Conservation (phyloP, 192 early-diverging fungal genomes). For the Coemansia erecta region DNA sequence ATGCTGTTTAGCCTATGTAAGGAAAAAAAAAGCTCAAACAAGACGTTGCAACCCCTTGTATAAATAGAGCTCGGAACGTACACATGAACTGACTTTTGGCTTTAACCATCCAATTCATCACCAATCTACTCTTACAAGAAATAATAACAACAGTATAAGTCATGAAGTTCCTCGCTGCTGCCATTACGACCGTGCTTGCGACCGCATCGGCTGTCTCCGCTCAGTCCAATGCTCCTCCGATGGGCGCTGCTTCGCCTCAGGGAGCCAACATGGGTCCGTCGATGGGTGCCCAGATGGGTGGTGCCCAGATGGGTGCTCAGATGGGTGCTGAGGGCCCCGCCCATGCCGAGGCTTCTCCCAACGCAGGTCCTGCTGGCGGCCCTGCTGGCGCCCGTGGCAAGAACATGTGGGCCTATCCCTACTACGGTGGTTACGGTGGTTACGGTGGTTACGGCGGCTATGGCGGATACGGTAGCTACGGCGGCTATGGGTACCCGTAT, state of each 20-base stretch:
- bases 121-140: not conserved
- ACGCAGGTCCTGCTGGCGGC: conserved; percentile 46
- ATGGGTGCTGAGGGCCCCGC: conserved; percentile 29
- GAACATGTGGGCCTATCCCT: conserved; percentile 52
- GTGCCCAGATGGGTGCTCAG: conserved; percentile 8
- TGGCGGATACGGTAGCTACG: conserved; percentile 14
- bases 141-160: not conserved
- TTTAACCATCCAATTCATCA: conserved; percentile 1
- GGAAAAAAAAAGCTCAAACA: too few species aligned
- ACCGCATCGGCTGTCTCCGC: conserved; percentile 31
- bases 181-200: conserved; percentile 24
- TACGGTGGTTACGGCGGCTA: conserved; percentile 15
- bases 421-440: conserved; percentile 30
- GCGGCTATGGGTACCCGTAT: conserved; percentile 13
- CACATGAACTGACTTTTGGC: too few species aligned
- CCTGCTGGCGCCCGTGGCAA: conserved; percentile 47
- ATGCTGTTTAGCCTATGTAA: too few species aligned
- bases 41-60: too few species aligned
- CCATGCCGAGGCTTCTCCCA: conserved; percentile 19
- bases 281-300: conserved; percentile 13
- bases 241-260: conserved; percentile 17
- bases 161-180: conserved; percentile 40
- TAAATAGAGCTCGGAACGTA: too few species aligned
- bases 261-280: conserved; percentile 15
- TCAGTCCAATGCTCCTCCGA: conserved; percentile 25